A percentile compares a stretch with the other conserved stretches of the same genome.
Evolutionary conservation across 75 land plant species (phyloP).

Genomic region (Chamaecyparis obtusa): DNA sequence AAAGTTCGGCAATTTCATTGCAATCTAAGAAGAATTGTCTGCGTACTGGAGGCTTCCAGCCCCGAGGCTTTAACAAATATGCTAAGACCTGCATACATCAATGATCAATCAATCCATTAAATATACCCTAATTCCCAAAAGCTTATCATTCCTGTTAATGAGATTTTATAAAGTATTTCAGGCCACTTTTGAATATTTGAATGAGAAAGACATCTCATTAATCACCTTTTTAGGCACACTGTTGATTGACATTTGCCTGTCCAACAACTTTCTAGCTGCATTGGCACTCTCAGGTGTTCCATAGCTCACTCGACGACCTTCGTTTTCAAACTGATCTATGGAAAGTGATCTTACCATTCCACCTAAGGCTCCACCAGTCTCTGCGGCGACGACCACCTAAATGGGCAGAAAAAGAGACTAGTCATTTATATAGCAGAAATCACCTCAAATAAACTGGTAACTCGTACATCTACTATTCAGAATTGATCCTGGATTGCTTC

Average conservation of each 20-base stretch:
- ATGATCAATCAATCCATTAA: background rate
- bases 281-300: slow-evolving; percentile 98
- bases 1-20: slow-evolving; percentile 94
- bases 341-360: slow-evolving; percentile 98
- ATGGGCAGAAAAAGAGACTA: background rate
- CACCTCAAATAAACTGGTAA: background rate
- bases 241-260: slow-evolving; percentile 91
- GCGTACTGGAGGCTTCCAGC: slow-evolving; percentile 98
- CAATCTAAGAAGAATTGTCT: slow-evolving; percentile 96
- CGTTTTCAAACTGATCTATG: slow-evolving; percentile 99
- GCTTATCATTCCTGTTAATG: background rate
- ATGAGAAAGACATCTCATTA: background rate
- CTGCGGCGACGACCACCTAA: slow-evolving; percentile 99
- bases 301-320: slow-evolving; percentile 96
- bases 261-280: slow-evolving; percentile 92
- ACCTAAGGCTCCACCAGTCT: slow-evolving; percentile 96
- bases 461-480: background rate
- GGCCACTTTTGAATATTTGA: background rate
- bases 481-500: background rate
- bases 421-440: background rate
- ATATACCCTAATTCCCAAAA: background rate
- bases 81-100: slow-evolving; percentile 66
- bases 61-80: slow-evolving; percentile 93
- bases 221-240: slow-evolving; percentile 98
- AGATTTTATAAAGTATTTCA: background rate